Conservation (phyloP, 2,329 filamentous ascomycete genomes). For the Rutstroemia sp. region DNA sequence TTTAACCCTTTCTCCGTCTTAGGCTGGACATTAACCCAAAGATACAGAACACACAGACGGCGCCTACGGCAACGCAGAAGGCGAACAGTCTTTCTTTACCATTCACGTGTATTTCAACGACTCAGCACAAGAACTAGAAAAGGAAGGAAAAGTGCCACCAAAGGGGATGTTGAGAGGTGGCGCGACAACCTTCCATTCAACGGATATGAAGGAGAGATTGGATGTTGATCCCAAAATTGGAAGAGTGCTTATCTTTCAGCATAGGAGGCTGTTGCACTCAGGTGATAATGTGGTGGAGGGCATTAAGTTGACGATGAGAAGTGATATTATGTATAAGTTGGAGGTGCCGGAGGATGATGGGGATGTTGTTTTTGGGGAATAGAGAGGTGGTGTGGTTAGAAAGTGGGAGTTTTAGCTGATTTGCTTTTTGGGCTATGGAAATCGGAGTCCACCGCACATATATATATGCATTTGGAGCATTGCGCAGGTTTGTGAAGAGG, state of each 20-base stretch:
- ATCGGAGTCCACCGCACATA: too few species aligned
- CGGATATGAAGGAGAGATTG: constrained; percentile 35
- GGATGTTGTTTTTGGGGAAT: not conserved
- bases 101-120: constrained; percentile 49
- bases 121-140: constrained; percentile 35
- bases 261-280: constrained; percentile 42
- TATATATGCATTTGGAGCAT: too few species aligned
- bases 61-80: constrained; percentile 38
- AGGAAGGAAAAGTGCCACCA: not conserved
- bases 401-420: too few species aligned
- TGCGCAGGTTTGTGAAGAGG: too few species aligned
- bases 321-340: constrained; percentile 44
- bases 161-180: constrained; percentile 28
- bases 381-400: too few species aligned
- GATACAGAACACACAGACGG: constrained; percentile 29
- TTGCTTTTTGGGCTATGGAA: too few species aligned
- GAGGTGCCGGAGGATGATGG: constrained; percentile 9
- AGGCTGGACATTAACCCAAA: not conserved
- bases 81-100: constrained; percentile 38
- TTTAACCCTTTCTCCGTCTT: not conserved
- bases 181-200: constrained; percentile 47
- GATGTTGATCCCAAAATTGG: constrained; percentile 51
- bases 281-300: constrained; percentile 45
- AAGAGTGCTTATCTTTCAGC: constrained; percentile 54
- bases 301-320: constrained; percentile 49